These are phyloP conservation scores for Candida oleophila DNA, from an alignment of 805 yeast species.

Conservation along the genomic window DNA sequence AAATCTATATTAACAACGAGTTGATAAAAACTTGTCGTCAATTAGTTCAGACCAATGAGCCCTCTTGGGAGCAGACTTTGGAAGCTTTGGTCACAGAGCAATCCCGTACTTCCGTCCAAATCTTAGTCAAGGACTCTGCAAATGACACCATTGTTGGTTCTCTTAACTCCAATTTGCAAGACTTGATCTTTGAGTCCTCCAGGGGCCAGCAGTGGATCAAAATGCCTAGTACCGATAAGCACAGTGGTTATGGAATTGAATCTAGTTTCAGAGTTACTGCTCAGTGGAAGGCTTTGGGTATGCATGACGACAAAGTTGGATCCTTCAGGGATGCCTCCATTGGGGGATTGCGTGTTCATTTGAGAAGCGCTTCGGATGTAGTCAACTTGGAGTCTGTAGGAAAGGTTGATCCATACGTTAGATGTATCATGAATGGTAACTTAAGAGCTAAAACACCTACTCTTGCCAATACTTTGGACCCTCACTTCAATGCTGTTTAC, in stretches of 20 bases:
- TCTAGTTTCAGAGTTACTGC: conserved; percentile 52
- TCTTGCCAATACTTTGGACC: conserved; percentile 53
- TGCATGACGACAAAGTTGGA: conserved; percentile 43
- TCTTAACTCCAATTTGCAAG: conserved; percentile 52
- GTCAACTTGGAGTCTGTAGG: conserved; percentile 65
- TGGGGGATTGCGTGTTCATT: conserved; percentile 62
- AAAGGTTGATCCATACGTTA: conserved; percentile 72
- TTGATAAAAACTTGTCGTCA: conserved; percentile 58
- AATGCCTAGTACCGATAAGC: conserved; percentile 23
- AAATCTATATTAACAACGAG: conserved; percentile 57
- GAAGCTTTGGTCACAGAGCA: conserved; percentile 66
- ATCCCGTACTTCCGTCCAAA: conserved; percentile 50
- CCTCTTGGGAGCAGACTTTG: conserved; percentile 63
- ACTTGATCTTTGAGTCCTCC: conserved; percentile 47
- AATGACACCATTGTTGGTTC: conserved; percentile 55
- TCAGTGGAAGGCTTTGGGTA: conserved; percentile 68
- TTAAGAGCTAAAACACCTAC: conserved; percentile 54
- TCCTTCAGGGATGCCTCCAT: conserved; percentile 55
- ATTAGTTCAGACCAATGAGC: conserved; percentile 67
- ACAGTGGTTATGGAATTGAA: conserved; percentile 28
- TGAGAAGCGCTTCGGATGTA: conserved; percentile 53
- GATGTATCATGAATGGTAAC: conserved; percentile 57
- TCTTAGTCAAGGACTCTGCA: conserved; percentile 62
- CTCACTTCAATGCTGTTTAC: conserved; percentile 56
- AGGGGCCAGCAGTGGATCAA: conserved; percentile 51